phyloP scores from a whole-genome alignment of 2,329 filamentous ascomycete genomes.

The Penicillium nordicum region DNA sequence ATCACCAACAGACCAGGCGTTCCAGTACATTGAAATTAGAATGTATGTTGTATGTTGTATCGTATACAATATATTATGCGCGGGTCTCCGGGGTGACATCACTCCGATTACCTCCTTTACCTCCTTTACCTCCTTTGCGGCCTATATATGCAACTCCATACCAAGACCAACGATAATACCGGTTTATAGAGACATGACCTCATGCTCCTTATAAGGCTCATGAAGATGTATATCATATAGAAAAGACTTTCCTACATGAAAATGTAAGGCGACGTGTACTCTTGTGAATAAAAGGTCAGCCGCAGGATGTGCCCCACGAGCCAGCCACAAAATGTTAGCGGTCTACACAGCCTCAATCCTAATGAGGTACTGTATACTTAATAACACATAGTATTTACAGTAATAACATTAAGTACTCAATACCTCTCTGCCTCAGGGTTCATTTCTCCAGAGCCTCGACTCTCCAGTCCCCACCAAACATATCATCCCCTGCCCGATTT shows the following conservation, averaged over 20 bases:
- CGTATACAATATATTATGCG: neutral
- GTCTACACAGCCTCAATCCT: conserved; percentile 26
- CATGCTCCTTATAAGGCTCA: neutral
- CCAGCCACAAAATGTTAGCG: conserved; percentile 21
- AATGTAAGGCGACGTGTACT: conserved; percentile 3
- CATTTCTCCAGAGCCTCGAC: conserved; percentile 26
- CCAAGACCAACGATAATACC: neutral
- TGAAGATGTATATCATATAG: neutral
- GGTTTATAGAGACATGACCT: neutral
- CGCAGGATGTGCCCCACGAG: conserved; percentile 14
- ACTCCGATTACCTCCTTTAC: neutral
- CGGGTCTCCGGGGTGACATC: conserved; percentile 2
- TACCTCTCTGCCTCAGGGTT: conserved; percentile 17
- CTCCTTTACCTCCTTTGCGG: neutral
- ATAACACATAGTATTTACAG: rapidly evolving
- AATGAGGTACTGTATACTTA: conserved; percentile 14
- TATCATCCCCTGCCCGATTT: conserved; percentile 10
- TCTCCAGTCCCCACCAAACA: conserved; percentile 9
- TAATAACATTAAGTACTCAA: neutral
- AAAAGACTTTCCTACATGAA: neutral
- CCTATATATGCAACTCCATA: neutral
- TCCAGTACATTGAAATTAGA: neutral
- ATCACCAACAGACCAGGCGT: neutral
- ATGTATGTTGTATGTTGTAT: neutral
- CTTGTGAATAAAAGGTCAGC: neutral